Percentiles rank a stretch among this genome's conserved stretches.
Conservation (phyloP, 306 rosid species). For the Senna tora region DNA sequence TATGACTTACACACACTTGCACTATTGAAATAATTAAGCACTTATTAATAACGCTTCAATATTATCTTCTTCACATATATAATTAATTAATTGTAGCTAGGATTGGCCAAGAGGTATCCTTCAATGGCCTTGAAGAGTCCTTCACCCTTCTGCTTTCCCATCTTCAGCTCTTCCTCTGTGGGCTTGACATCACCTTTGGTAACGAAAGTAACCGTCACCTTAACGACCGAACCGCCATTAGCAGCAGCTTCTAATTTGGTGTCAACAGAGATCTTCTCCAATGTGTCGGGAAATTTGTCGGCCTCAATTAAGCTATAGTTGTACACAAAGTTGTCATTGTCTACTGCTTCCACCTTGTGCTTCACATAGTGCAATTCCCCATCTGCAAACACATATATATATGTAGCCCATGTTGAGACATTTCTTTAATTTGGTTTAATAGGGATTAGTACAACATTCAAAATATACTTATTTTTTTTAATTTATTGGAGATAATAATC, state of each 20-base stretch:
- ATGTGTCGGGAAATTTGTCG: not conserved
- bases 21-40: no score
- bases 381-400: no score
- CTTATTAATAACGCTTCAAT: no score
- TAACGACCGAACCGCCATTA: not conserved
- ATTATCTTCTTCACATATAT: no score
- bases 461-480: no score
- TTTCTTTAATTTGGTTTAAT: no score
- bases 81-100: no score
- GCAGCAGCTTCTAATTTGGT: slow-evolving; percentile 26
- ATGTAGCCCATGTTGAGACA: no score
- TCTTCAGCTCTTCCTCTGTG: slow-evolving; percentile 31
- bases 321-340: slow-evolving; percentile 4
- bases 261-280: slow-evolving; percentile 19
- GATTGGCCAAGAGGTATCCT: not conserved
- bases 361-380: not conserved
- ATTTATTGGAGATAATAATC: no score
- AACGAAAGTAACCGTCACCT: not conserved
- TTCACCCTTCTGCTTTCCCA: slow-evolving; percentile 15
- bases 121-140: slow-evolving; percentile 28
- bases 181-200: not conserved
- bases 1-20: no score
- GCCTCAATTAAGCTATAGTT: slow-evolving; percentile 17
- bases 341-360: slow-evolving; percentile 24
- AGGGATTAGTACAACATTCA: no score